phyloP scores from a whole-genome alignment of 2,329 filamentous ascomycete species.

The Zarea fungicola region DNA sequence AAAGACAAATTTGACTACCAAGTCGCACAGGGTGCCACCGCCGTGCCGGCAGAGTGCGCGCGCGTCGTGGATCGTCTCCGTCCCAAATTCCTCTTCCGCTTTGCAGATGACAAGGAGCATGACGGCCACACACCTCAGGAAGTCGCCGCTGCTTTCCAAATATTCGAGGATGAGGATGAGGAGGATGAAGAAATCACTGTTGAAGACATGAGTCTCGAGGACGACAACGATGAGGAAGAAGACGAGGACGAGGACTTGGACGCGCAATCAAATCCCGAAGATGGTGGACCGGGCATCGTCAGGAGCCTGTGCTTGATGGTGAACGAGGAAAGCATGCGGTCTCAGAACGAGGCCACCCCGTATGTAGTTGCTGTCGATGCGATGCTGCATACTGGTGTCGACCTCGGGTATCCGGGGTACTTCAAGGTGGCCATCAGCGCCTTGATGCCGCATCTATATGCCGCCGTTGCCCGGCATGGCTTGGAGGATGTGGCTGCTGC shows the following conservation, averaged over 20 bases:
- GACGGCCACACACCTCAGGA: neutral
- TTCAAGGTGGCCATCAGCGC: neutral
- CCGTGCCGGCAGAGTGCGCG: too few species aligned
- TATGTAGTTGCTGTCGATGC: slow-evolving; percentile 7
- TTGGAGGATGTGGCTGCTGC: neutral
- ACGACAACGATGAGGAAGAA: neutral
- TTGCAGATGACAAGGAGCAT: neutral
- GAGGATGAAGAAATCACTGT: neutral
- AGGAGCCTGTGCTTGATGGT: neutral
- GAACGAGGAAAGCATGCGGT: neutral
- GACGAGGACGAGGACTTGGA: neutral
- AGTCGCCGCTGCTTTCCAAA: slow-evolving; percentile 2
- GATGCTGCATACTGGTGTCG: slow-evolving; percentile 1
- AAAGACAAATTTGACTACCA: too few species aligned
- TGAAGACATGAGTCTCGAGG: too few species aligned
- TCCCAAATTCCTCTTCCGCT: neutral
- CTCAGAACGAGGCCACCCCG: neutral
- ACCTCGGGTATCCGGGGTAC: neutral
- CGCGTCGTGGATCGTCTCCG: neutral
- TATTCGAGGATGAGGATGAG: neutral
- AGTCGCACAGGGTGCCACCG: too few species aligned
- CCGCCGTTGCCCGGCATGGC: neutral
- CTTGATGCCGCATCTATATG: slow-evolving; percentile 1
- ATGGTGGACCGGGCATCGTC: slow-evolving; percentile 4
- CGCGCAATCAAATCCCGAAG: neutral